Conservation (phyloP, 2,329 filamentous ascomycete genomes). For the Escovopsis sp. region DNA sequence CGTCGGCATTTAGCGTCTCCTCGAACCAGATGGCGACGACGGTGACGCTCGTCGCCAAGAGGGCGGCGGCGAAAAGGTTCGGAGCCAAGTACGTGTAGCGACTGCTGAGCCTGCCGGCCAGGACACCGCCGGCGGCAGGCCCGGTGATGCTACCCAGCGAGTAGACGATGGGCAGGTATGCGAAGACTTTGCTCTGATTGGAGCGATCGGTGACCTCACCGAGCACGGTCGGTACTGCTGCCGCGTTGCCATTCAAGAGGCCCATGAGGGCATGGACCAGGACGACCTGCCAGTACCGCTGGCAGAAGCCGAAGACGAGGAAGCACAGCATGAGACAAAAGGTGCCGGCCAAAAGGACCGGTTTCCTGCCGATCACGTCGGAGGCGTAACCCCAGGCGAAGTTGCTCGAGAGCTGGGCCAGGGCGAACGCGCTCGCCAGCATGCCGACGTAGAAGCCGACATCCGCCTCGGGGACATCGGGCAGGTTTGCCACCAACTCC, state of each 20-base stretch:
- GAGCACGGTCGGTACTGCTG: constrained; percentile 81
- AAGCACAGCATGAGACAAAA: constrained; percentile 73
- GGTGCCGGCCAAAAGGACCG: constrained; percentile 64
- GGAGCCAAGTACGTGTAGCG: constrained; percentile 73
- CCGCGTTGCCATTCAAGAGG: constrained; percentile 85
- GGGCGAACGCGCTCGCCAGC: constrained; percentile 79
- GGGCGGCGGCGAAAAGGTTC: constrained; percentile 61
- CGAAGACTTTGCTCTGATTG: constrained; percentile 88
- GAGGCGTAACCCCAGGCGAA: constrained; percentile 44
- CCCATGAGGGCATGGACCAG: constrained; percentile 84
- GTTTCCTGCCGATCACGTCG: constrained; percentile 60
- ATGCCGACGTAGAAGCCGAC: constrained; percentile 81
- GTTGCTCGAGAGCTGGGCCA: constrained; percentile 86
- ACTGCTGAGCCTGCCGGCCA: constrained; percentile 49
- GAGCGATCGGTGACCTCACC: constrained; percentile 91
- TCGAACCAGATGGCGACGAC: constrained; percentile 70
- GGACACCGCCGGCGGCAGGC: constrained; percentile 73
- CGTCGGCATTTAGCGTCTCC: constrained; percentile 45
- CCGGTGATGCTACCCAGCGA: constrained; percentile 88
- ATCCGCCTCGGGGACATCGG: constrained; percentile 55
- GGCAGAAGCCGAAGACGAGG: constrained; percentile 74
- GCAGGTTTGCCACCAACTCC: constrained; percentile 77
- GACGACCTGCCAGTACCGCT: constrained; percentile 68
- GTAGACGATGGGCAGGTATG: constrained; percentile 91
- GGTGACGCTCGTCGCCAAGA: constrained; percentile 59